Conservation (phyloP, 257 asterid genomes). For the Lavandula angustifolia region DNA sequence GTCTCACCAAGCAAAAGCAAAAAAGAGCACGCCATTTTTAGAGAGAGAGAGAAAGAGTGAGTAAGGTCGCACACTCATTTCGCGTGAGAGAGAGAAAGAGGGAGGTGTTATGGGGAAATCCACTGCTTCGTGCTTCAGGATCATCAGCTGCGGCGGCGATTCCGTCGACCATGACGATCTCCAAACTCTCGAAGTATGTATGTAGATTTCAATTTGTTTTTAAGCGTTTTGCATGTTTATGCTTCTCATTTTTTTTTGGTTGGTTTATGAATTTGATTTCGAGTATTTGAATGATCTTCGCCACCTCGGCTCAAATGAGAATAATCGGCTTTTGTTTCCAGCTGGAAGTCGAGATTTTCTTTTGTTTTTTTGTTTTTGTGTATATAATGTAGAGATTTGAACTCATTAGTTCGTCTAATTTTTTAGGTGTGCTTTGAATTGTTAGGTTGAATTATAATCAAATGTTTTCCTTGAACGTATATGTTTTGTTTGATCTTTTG, state of each 20-base stretch:
- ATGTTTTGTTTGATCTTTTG: slow-evolving; percentile 15
- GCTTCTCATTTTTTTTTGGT: background rate
- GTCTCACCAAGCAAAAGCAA: background rate
- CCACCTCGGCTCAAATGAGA: slow-evolving; percentile 1
- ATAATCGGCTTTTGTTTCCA: background rate
- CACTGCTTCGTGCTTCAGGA: slow-evolving; percentile 72
- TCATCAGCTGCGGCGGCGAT: slow-evolving; percentile 69
- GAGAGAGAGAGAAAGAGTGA: slow-evolving; percentile 30
- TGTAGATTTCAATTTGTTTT: slow-evolving; percentile 3
- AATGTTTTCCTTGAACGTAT: background rate
- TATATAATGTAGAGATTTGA: slow-evolving; percentile 17
- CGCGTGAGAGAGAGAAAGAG: slow-evolving; percentile 22
- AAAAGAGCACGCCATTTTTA: slow-evolving; percentile 28
- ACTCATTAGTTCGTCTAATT: background rate
- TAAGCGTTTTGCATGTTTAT: slow-evolving; percentile 1
- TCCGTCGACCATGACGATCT: slow-evolving; percentile 65
- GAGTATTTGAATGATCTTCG: slow-evolving; percentile 20
- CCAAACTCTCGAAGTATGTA: slow-evolving; percentile 52
- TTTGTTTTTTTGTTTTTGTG: background rate
- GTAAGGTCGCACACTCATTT: slow-evolving; percentile 10
- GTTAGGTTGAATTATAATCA: slow-evolving; percentile 22
- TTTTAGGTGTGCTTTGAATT: slow-evolving; percentile 15
- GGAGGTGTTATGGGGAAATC: slow-evolving; percentile 65
- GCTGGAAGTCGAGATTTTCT: slow-evolving; percentile 12
- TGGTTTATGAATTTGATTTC: slow-evolving; percentile 19